Percentiles rank a stretch among this genome's conserved stretches.
Evolutionary conservation across 257 asterid genomes (phyloP).

Genomic region (Eucommia ulmoides): DNA sequence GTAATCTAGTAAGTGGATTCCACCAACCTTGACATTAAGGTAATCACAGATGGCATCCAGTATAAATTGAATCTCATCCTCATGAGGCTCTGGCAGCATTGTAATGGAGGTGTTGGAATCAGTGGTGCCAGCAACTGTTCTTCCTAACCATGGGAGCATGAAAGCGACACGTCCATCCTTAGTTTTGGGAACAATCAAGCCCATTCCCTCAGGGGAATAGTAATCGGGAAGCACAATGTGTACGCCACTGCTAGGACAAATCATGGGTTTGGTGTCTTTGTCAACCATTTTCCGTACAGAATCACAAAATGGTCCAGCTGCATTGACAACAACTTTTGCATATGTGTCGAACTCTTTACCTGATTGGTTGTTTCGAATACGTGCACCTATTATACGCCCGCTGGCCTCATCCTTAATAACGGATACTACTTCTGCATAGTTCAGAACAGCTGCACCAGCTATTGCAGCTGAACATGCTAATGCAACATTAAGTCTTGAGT

Average conservation of each 20-base stretch:
- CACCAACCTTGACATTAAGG: slow-evolving; percentile 81
- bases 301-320: slow-evolving; percentile 98
- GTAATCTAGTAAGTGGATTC: background rate
- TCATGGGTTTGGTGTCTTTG: slow-evolving; percentile 69
- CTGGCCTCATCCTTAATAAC: slow-evolving; percentile 55
- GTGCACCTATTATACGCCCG: slow-evolving; percentile 74
- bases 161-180: slow-evolving; percentile 97
- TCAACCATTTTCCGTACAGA: slow-evolving; percentile 74
- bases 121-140: slow-evolving; percentile 97
- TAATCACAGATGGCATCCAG: slow-evolving; percentile 91
- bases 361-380: slow-evolving; percentile 59
- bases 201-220: slow-evolving; percentile 99
- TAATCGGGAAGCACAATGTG: slow-evolving; percentile 96
- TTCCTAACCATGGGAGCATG: slow-evolving; percentile 99
- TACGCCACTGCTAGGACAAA: slow-evolving; percentile 94
- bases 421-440: slow-evolving; percentile 84
- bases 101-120: slow-evolving; percentile 84
- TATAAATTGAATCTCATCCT: slow-evolving; percentile 89
- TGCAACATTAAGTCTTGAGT: slow-evolving; percentile 81
- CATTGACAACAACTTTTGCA: slow-evolving; percentile 90
- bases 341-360: slow-evolving; percentile 93
- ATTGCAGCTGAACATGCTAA: slow-evolving; percentile 94
- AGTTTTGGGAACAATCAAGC: slow-evolving; percentile 97
- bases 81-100: slow-evolving; percentile 96
- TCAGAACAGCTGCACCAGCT: slow-evolving; percentile 87